A percentile compares a stretch with the other conserved stretches of the same genome.
Conservation (phyloP, 768 basidiomycete genomes). For the Tylopilus felleus region DNA sequence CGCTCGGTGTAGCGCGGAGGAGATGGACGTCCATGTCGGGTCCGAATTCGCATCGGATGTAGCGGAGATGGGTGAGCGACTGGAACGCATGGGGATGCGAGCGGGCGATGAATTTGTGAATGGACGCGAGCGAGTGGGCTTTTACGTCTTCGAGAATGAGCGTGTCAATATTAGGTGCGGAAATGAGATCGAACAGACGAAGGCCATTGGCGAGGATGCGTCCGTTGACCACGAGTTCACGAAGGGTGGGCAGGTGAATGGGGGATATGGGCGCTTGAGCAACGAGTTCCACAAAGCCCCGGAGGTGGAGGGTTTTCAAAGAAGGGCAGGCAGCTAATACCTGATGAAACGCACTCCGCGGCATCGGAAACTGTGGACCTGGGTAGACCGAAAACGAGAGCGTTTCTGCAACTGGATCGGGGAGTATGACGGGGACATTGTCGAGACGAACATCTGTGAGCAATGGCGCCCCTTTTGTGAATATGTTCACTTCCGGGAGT, state of each 20-base stretch:
- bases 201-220: slow-evolving; percentile 28
- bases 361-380: slow-evolving; percentile 31
- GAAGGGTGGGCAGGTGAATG: slow-evolving; percentile 24
- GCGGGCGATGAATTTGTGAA: slow-evolving; percentile 27
- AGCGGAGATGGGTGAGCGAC: slow-evolving; percentile 26
- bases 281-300: slow-evolving; percentile 30
- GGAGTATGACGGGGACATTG: slow-evolving; percentile 26
- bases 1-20: slow-evolving; percentile 30
- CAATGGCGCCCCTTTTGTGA: slow-evolving; percentile 31
- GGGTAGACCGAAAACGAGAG: slow-evolving; percentile 35
- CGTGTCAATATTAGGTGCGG: slow-evolving; percentile 30
- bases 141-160: slow-evolving; percentile 33
- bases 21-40: slow-evolving; percentile 32
- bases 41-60: slow-evolving; percentile 31
- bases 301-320: slow-evolving; percentile 26
- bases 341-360: slow-evolving; percentile 23
- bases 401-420: slow-evolving; percentile 17
- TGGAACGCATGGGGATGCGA: slow-evolving; percentile 30
- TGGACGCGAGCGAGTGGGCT: slow-evolving; percentile 21
- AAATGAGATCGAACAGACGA: slow-evolving; percentile 32
- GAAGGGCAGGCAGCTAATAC: slow-evolving; percentile 19
- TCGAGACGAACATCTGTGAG: slow-evolving; percentile 35
- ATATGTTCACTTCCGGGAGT: slow-evolving; percentile 21
- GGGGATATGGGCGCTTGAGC: slow-evolving; percentile 18
- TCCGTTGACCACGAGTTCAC: slow-evolving; percentile 32